Percentiles rank a stretch among this genome's conserved stretches.
phyloP scores from a whole-genome alignment of 2,329 filamentous ascomycete species.

The Fusarium scirpi region DNA sequence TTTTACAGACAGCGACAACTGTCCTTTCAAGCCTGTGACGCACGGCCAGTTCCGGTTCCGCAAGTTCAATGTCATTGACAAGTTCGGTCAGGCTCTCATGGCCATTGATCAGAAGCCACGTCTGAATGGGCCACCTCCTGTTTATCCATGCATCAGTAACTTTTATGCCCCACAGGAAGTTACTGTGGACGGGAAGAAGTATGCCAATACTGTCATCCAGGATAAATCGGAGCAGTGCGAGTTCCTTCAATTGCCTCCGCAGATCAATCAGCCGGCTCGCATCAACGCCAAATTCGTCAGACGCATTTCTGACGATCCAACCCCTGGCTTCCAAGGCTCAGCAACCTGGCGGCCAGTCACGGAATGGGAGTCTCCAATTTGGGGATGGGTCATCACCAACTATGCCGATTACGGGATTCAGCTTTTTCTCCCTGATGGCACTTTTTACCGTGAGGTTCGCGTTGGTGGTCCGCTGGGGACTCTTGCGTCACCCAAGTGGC shows the following conservation, averaged over 20 bases:
- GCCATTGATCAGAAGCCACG: neutral
- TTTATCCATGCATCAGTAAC: neutral
- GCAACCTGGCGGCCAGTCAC: constrained; percentile 16
- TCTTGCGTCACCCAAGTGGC: neutral
- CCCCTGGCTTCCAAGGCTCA: neutral
- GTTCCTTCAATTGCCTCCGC: neutral
- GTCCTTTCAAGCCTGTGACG: constrained; percentile 1
- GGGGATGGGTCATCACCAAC: constrained; percentile 57
- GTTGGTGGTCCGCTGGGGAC: neutral
- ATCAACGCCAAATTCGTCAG: neutral
- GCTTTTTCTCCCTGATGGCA: constrained; percentile 36
- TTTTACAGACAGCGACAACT: neutral
- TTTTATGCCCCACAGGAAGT: neutral
- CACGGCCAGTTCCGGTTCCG: neutral
- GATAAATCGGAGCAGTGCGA: neutral
- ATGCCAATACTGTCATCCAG: neutral
- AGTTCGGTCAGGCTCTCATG: neutral
- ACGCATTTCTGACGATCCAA: neutral
- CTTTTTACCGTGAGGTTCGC: neutral
- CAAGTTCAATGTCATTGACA: constrained; percentile 5
- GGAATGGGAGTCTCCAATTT: constrained; percentile 57
- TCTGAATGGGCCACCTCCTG: neutral
- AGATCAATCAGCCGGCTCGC: neutral
- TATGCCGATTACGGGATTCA: constrained; percentile 56
- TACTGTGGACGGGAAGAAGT: neutral